Evolutionary conservation across 306 rosid species (phyloP).

Genomic region (Castanea crenata): DNA sequence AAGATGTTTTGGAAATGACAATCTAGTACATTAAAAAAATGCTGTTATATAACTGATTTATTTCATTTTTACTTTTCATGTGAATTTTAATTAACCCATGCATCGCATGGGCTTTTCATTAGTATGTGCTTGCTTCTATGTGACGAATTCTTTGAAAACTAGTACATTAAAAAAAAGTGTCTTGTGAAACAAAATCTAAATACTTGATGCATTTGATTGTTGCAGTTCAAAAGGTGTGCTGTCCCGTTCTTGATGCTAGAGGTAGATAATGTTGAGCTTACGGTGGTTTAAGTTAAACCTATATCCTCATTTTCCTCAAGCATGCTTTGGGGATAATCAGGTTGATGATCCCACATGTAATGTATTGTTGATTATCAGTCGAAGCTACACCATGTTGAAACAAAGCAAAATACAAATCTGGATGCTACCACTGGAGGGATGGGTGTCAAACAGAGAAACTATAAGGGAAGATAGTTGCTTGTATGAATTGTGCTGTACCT

Average conservation of each 20-base stretch:
- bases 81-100: too few species aligned
- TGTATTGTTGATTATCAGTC: neutral
- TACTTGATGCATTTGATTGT: slow-evolving; percentile 5
- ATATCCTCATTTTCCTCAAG: slow-evolving; percentile 8
- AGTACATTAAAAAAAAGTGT: neutral
- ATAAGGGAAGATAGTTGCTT: neutral
- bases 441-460: neutral
- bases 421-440: neutral
- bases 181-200: slow-evolving; percentile 16
- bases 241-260: slow-evolving; percentile 52
- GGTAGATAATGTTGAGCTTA: slow-evolving; percentile 15
- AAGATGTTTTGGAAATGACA: too few species aligned
- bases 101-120: too few species aligned
- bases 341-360: neutral
- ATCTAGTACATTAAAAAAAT: too few species aligned
- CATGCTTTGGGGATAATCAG: neutral
- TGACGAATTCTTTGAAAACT: neutral
- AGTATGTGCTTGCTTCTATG: too few species aligned
- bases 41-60: too few species aligned
- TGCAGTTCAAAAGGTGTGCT: slow-evolving; percentile 95
- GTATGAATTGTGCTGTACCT: slow-evolving; percentile 18
- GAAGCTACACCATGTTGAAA: neutral
- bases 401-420: neutral
- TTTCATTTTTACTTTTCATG: too few species aligned
- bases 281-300: neutral